Evolutionary conservation across 2,329 filamentous ascomycete genomes (phyloP).

Genomic region (Ophiostoma pallidulum): DNA sequence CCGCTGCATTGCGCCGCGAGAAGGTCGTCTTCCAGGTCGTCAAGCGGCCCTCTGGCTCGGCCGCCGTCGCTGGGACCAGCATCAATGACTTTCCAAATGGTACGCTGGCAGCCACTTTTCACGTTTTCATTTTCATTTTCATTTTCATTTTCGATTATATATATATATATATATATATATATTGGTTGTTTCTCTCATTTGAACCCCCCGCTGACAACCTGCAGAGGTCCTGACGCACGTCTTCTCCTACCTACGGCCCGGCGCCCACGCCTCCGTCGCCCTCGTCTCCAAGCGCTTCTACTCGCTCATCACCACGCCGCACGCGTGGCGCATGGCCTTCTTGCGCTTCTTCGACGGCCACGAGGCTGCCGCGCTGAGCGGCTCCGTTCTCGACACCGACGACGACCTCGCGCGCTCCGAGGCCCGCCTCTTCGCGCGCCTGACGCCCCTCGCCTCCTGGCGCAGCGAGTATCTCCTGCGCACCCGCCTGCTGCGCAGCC

Average conservation of each 20-base stretch:
- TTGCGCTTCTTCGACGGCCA: constrained; percentile 80
- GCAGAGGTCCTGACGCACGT: constrained; percentile 93
- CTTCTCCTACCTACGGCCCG: constrained; percentile 78
- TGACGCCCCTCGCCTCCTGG: constrained; percentile 84
- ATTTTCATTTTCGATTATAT: no score
- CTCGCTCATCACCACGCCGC: constrained; percentile 75
- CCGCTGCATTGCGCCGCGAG: constrained; percentile 31
- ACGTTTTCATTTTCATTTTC: no score
- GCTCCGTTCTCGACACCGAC: not conserved
- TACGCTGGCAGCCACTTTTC: no score
- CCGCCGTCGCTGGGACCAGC: constrained; percentile 28
- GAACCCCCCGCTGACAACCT: no score
- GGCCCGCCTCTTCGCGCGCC: constrained; percentile 67
- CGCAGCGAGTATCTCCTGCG: constrained; percentile 89
- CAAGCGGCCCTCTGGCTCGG: not conserved
- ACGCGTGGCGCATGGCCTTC: constrained; percentile 91
- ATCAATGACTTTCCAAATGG: constrained; percentile 69
- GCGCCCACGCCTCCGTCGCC: constrained; percentile 71
- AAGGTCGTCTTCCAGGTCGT: constrained; percentile 48
- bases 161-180: no score
- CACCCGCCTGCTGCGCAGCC: constrained; percentile 71
- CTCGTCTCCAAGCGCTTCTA: constrained; percentile 85
- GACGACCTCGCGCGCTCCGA: constrained; percentile 56
- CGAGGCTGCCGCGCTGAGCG: constrained; percentile 26
- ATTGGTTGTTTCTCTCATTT: constrained; percentile 23